Conservation (phyloP, 495 filamentous ascomycete species). For the Podospora comata region DNA sequence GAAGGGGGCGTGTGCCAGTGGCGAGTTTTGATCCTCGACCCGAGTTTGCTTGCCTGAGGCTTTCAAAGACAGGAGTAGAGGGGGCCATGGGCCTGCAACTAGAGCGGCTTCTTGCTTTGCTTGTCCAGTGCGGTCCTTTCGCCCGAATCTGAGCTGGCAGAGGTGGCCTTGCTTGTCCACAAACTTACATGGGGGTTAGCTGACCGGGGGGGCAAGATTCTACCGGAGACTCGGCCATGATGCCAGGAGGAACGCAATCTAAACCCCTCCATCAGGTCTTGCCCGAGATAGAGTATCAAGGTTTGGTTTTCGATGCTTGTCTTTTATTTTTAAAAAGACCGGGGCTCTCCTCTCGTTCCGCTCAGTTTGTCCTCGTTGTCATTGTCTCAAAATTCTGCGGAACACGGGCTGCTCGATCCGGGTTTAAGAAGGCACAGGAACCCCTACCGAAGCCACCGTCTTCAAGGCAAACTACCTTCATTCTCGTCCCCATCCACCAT, state of each 20-base stretch:
- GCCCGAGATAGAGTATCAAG: constrained; percentile 23
- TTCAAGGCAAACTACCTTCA: constrained; percentile 11
- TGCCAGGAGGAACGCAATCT: constrained; percentile 26
- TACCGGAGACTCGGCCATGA: constrained; percentile 18
- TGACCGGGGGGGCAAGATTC: constrained; percentile 14
- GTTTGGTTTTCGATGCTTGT: constrained; percentile 20
- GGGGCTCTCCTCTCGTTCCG: constrained; percentile 26
- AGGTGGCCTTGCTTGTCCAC: constrained; percentile 18
- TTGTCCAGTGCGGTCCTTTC: constrained; percentile 35
- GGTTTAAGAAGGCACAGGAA: constrained; percentile 32
- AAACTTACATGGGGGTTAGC: constrained; percentile 28
- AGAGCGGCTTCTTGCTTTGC: constrained; percentile 36
- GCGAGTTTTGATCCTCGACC: constrained; percentile 11
- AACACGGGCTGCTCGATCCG: constrained; percentile 22
- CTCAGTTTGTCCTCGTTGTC: constrained; percentile 29
- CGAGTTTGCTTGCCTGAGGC: constrained; percentile 24
- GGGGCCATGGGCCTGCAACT: constrained; percentile 30
- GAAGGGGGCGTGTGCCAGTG: constrained; percentile 11
- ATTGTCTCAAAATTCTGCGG: constrained; percentile 39
- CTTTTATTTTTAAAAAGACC: constrained; percentile 28
- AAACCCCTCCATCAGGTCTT: constrained; percentile 21
- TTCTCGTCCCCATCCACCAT: constrained; percentile 14
- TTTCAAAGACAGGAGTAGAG: constrained; percentile 15
- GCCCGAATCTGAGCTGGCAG: constrained; percentile 26
- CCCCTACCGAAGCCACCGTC: constrained; percentile 22